Base-by-base conservation (phyloP, 1,284 basidiomycete genomes). In the Phellinidium pouzarii region DNA sequence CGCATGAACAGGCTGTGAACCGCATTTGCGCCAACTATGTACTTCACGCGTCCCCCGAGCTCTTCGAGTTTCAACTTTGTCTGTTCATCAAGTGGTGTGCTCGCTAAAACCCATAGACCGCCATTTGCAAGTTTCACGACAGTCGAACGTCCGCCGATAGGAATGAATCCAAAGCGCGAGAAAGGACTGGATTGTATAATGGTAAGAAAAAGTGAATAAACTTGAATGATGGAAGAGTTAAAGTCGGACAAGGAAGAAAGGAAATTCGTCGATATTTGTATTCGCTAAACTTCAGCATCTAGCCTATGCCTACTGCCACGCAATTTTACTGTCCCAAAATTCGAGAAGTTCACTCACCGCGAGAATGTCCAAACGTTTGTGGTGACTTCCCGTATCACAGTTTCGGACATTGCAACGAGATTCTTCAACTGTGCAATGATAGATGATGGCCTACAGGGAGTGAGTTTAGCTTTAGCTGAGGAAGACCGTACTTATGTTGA, bases 51-150 rank as follows among this genome's bases (percentile, higher is more conserved):
- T 79, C 84, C 84, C 26, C 92, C 91, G 4, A 96, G 71, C 47
- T 82, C 75, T 48, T 84, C 76, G 25, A 95, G 66, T 55, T 81
- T 87, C 1, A 71, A 62, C 64, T 84, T 86, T 1, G 90, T 94
- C 34, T 83, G 83, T 4, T 76, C 69, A 44, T 84, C 81, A 50
- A 92, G 70, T 0, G 90, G 87, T 2, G 91, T 91, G 1, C 90
- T 94, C 1, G 91, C 92, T 27, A 95, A 74, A 1, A 96, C 73
- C 82, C 91, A 94, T 22, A 96, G 80, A 3, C 79, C 82, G 17
- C 84, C 82, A 51, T 78, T 75, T 44, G 69, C 70, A 52, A 96
- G 71, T 67, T 78, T 83, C 64, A 96, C 75, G 1, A 92, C 93
- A 0, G 90, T 95, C 0, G 87, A 87, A 42, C 91, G 73, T 20